Evolutionary conservation across 768 basidiomycete genomes (phyloP).

Genomic region (Exsudoporus frostii): DNA sequence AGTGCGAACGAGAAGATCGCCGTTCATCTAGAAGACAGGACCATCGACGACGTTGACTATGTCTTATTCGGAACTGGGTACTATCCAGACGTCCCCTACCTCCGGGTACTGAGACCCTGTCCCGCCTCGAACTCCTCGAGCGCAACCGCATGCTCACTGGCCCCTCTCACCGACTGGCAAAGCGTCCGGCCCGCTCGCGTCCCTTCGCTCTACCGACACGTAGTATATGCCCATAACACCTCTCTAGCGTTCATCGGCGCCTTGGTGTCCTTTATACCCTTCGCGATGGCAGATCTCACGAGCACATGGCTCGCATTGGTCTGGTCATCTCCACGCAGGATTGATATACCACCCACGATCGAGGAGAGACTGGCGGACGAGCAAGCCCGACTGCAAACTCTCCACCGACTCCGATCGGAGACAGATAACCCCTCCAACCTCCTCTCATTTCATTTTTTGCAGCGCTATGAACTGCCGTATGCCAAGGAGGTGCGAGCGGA

Average conservation of each 20-base stretch:
- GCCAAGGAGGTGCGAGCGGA: constrained; percentile 18
- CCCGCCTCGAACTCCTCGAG: neutral
- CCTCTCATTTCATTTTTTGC: constrained; percentile 26
- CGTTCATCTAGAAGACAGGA: constrained; percentile 36
- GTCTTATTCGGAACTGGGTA: constrained; percentile 50
- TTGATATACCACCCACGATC: constrained; percentile 34
- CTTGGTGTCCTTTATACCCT: constrained; percentile 44
- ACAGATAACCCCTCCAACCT: constrained; percentile 27
- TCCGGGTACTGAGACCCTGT: constrained; percentile 30
- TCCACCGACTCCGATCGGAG: constrained; percentile 18
- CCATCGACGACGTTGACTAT: constrained; percentile 39
- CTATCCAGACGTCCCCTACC: constrained; percentile 38
- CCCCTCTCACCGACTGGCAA: constrained; percentile 29
- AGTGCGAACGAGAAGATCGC: constrained; percentile 26
- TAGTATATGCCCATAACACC: constrained; percentile 46
- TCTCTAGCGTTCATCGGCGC: constrained; percentile 46
- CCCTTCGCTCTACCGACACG: constrained; percentile 43
- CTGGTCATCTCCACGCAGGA: constrained; percentile 29
- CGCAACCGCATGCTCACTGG: constrained; percentile 4
- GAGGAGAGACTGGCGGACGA: constrained; percentile 39
- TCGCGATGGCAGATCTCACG: constrained; percentile 46
- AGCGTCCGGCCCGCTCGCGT: constrained; percentile 35
- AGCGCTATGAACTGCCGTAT: constrained; percentile 20
- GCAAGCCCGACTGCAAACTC: constrained; percentile 28
- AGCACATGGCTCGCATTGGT: constrained; percentile 48